Evolutionary conservation across 441 rosid genomes (phyloP), one percentile per base, ranked within the genome.

Genomic region (Hura crepitans): DNA sequence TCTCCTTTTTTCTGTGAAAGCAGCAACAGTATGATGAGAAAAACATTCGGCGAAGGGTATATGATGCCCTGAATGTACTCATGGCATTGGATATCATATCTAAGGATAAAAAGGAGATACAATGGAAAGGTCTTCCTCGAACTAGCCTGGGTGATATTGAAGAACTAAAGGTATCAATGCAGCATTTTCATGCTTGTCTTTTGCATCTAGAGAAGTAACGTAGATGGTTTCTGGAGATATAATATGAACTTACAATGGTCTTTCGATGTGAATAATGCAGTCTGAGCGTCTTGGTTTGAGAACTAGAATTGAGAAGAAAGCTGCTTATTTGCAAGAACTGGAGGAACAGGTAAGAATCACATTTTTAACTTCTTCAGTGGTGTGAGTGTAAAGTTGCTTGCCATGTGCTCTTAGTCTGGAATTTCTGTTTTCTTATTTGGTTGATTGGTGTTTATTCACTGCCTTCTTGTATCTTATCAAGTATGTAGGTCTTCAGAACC

Each of bases 31-130:
- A 89, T 78, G 99, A 95, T 53, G 99, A 95, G 86, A 95, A 95
- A 80, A 95, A 95, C 86, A 95, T 95, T 67, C 80, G 99, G 71
- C 77, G 99, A 77, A 88, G 99, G 83, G 99, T 95, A 50, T 95
- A 95, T 78, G 99, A 95, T 84, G 99, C 99, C 28, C 77, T 95
- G 61, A 95, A 95, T 81, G 99, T 95, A 35, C 96, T 95, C 70
- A 95, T 95, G 99, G 99, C 99, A n/a, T 89, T 95, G 90, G 98
- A 95, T 86, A 95, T 95, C 56, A 89, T 95, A 72, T 89, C 99
- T n/a, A 95, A 95, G 74, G 98, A 95, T 86, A 95, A 95, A 80
- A 95, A 95, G 50, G 99, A 92, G 78, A 95, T 95, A 77, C 98
- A 89, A 33, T 95, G 99, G 99, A 92, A 85, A 80, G 99, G 99